phyloP scores from a whole-genome alignment of 2,329 filamentous ascomycete species.

The Penicillium sp. region DNA sequence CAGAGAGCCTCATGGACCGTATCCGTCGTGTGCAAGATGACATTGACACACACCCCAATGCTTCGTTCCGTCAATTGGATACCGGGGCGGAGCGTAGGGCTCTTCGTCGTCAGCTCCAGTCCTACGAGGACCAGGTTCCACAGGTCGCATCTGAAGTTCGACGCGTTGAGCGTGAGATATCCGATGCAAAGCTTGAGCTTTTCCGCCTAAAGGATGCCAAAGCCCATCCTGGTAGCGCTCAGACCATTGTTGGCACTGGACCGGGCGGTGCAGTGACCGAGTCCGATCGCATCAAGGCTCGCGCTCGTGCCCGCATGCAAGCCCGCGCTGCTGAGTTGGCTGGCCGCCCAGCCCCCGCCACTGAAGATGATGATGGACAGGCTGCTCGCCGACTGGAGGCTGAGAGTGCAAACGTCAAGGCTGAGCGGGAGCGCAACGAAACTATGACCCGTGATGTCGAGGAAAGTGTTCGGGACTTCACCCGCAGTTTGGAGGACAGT shows the following conservation, averaged over 20 bases:
- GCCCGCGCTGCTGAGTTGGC: slow-evolving; percentile 89
- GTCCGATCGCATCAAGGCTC: slow-evolving; percentile 88
- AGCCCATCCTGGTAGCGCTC: slow-evolving; percentile 76
- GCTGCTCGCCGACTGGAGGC: slow-evolving; percentile 84
- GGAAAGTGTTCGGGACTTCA: slow-evolving; percentile 88
- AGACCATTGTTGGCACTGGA: slow-evolving; percentile 84
- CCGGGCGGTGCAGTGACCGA: slow-evolving; percentile 89
- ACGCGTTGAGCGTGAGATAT: slow-evolving; percentile 85
- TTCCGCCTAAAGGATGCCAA: slow-evolving; percentile 94
- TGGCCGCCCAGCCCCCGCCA: slow-evolving; percentile 71
- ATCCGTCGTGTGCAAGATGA: slow-evolving; percentile 91
- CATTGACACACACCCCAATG: slow-evolving; percentile 86
- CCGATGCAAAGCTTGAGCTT: slow-evolving; percentile 84
- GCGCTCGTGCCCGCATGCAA: slow-evolving; percentile 98
- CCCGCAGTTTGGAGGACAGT: slow-evolving; percentile 77
- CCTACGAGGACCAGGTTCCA: slow-evolving; percentile 82
- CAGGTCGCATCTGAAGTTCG: slow-evolving; percentile 90
- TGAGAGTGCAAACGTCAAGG: slow-evolving; percentile 75
- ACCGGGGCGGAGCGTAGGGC: slow-evolving; percentile 84
- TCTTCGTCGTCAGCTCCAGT: slow-evolving; percentile 85
- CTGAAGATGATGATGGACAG: slow-evolving; percentile 68
- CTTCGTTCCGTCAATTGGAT: slow-evolving; percentile 66
- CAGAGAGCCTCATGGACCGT: slow-evolving; percentile 88
- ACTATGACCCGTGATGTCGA: slow-evolving; percentile 96
- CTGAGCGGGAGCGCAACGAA: slow-evolving; percentile 90